A percentile compares a stretch with the other conserved stretches of the same genome.
Evolutionary conservation across 2,329 filamentous ascomycete species (phyloP).

Genomic region (Fulvia fulva): DNA sequence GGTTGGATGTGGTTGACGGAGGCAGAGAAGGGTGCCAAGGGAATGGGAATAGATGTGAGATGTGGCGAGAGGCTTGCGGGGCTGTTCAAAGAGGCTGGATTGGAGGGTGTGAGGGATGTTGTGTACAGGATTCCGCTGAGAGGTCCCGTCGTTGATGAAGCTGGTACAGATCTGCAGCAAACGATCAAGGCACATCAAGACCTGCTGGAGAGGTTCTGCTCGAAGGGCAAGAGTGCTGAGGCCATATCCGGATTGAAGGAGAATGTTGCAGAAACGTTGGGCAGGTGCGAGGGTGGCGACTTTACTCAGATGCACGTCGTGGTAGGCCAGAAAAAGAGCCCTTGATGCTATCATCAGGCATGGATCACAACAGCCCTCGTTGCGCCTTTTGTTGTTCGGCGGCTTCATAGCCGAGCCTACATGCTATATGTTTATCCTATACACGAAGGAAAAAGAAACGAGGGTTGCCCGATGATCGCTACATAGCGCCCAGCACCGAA

Average conservation of each 20-base stretch:
- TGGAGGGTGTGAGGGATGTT: background rate
- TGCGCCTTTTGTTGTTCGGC: background rate
- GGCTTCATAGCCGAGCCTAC: background rate
- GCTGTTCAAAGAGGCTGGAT: background rate
- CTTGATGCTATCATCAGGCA: background rate
- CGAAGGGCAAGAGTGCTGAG: background rate
- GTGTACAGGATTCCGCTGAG: background rate
- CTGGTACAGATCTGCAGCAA: background rate
- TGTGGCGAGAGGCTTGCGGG: background rate
- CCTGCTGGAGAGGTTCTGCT: background rate
- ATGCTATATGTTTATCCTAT: background rate
- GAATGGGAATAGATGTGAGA: background rate
- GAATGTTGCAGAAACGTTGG: background rate
- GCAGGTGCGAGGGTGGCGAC: background rate
- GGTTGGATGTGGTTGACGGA: background rate
- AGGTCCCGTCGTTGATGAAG: background rate
- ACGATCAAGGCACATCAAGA: background rate
- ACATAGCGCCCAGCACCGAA: background rate
- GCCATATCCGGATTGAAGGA: background rate
- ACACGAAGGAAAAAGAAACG: background rate
- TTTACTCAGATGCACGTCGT: background rate
- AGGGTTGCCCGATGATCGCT: background rate
- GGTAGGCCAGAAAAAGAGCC: background rate
- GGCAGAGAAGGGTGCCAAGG: background rate
- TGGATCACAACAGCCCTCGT: background rate